Evolutionary conservation across 805 yeast genomes (phyloP), one percentile per base, ranked within the genome.

Genomic region (Yarrowia bubula): DNA sequence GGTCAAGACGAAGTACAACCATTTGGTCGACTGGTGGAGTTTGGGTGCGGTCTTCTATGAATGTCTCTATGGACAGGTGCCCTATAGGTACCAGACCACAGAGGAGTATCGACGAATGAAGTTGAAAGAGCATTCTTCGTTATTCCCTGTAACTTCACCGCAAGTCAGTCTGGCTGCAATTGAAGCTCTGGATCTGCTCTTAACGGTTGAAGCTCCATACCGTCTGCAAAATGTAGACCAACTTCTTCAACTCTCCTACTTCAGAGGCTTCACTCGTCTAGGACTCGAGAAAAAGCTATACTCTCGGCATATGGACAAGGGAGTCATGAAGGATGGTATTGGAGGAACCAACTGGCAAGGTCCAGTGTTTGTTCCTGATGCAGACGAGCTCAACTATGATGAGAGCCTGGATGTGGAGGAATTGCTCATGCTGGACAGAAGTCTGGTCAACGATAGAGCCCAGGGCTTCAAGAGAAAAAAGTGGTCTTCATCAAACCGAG

Each of bases 31-130:
- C 64, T 72, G 75, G 75, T 74, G 76, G 76, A 68, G 75, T 1
- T 66, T 74, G n/a, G 76, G 76, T 9, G 69, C 74, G 3, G 74
- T 73, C 18, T 64, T 74, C 55, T 74, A 72, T 62, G 76, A 74
- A 51, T 71, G 73, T 66, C 51, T 71, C 4, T 71, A 71, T 57
- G 72, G 73, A 1, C 35, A 46, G 9, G 68, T 70, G 10, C 76
- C 76, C 11, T 73, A 73, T 39, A 65, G 65, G 4, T 71, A 70
- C 10, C 50, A 65, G 31, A 42, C 62, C 5, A 35, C 67, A 1
- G 57, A 51, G 1, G 57, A 51, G 15, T 32, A 44, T 15, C 66
- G 58, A 14, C 67, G 67, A 64, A 61, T 69, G 22, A 38, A 38
- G 39, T 41, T 43, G n/a, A 64, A 62, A 63, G 41, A 38, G 1